Percentiles rank a stretch among this genome's conserved stretches.
These are phyloP conservation scores for Alternaria angustiovoidea DNA, from an alignment of 2,329 filamentous ascomycete genomes.

Conservation along the genomic window DNA sequence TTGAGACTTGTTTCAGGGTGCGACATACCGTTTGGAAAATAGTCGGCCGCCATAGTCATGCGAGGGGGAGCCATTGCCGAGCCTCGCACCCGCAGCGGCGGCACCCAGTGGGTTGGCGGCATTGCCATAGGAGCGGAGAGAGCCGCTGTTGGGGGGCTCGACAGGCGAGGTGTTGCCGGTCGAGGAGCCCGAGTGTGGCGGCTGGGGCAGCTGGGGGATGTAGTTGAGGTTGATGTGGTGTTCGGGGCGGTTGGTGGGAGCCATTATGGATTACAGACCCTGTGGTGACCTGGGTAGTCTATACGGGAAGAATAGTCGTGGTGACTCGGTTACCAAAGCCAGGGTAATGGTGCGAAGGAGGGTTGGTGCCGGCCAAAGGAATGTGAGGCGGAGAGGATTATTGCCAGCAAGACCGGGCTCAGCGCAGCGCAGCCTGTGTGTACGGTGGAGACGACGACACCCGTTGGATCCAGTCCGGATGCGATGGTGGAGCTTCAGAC, in stretches of 20 bases:
- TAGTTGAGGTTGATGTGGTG: slow-evolving; percentile 84
- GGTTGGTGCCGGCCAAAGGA: slow-evolving; percentile 54
- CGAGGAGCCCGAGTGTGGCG: slow-evolving; percentile 79
- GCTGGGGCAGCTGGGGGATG: slow-evolving; percentile 71
- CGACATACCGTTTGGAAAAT: slow-evolving; percentile 87
- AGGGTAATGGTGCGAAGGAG: slow-evolving; percentile 46
- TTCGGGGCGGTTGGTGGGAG: slow-evolving; percentile 79
- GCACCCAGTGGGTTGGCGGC: slow-evolving; percentile 63
- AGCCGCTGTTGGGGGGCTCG: slow-evolving; percentile 71
- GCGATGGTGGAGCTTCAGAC: slow-evolving; percentile 17
- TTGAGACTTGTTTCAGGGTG: slow-evolving; percentile 40
- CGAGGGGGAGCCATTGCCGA: slow-evolving; percentile 94
- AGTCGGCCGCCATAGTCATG: slow-evolving; percentile 83
- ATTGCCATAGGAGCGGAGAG: slow-evolving; percentile 76
- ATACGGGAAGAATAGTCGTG: slow-evolving; percentile 39
- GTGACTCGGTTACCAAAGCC: slow-evolving; percentile 50
- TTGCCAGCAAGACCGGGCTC: slow-evolving; percentile 45
- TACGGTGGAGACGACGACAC: slow-evolving; percentile 28
- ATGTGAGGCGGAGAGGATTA: slow-evolving; percentile 46
- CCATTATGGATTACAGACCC: slow-evolving; percentile 85
- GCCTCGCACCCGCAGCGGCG: slow-evolving; percentile 67
- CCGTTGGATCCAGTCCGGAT: slow-evolving; percentile 41
- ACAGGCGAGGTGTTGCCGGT: slow-evolving; percentile 82
- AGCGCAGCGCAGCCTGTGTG: slow-evolving; percentile 36
- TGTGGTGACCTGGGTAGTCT: slow-evolving; percentile 35